Base-by-base conservation (phyloP, 2,329 filamentous ascomycete genomes). In the Colletotrichum cereale region DNA sequence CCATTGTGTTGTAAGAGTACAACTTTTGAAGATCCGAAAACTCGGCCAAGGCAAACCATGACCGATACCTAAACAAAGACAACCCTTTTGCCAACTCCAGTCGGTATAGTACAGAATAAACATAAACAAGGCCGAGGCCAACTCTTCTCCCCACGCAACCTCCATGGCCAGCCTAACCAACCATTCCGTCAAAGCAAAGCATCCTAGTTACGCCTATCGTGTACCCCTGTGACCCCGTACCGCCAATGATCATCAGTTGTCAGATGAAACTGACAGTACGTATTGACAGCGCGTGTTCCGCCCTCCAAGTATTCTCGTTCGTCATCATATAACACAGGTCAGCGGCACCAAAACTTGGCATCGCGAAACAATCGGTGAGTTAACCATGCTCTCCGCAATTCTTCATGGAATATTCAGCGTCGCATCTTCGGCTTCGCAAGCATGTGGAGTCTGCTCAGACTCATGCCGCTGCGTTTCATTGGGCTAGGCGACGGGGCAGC, bases 341-440 rank as follows among this genome's bases (percentile, higher is more conserved):
- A 55, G n/a, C 44, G 55, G 60, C 53, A 48, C 21, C 58, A 40
- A 34, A 36, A 21, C n/a, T 21, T 11, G 36, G 31, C 36, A 31
- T 60, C 26, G 47, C 29, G n/a, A 61, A 52, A 34, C 36, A 62
- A 42, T 14, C 26, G 29, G 53, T 21, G n/a, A 14, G 12, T 53
- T n/a, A 24, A 26, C 52, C 18, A 36, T n/a, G 38, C 14, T 21
- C 16, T 24, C 12, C 21, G 34, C 18, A 14, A 44, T 36, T 10
- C 2, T 40, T 62, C 3, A 36, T 38, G 29, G n/a, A 14, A 38
- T 26, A 7, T 34, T 73, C 81, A 88, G 71, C 80, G 86, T 69
- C 89, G 85, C 73, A 84, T 79, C 82, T 91, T 91, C 1, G 89
- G 89, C 55, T 84, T 84, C 57, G 90, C 86, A 31, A 91, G 85